Evolutionary conservation across 2,329 filamentous ascomycete species (phyloP), one percentile per base, ranked within the genome.

Genomic region (Beauveria sp.): DNA sequence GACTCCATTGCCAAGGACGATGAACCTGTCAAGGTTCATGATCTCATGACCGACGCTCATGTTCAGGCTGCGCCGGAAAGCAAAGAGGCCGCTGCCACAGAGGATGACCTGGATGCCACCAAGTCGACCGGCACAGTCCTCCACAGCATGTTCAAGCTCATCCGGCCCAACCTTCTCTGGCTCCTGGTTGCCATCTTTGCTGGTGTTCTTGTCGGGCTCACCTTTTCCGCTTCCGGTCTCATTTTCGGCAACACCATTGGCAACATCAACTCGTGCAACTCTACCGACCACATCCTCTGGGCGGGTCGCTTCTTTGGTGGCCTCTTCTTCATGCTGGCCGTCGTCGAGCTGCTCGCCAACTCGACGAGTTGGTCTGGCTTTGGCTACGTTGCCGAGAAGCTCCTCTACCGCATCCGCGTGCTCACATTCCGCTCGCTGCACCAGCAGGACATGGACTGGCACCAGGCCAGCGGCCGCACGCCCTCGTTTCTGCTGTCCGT

Each of bases 381-480:
- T 75, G 73, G 75, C 8, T 70, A 70, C 38, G 64, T 76, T 9
- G 83, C 87, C 0, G 87, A 91, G 69, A 83, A 86, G 64, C 74
- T 89, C 1, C 76, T 90, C 1, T 87, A 85, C 70, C 81, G 78
- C 50, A 81, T 88, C 10, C 80, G 87, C 58, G 80, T 88, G 2
- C 72, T 88, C 1, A 87, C 85, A 0, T 83, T 90, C 69, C 81
- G 85, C 2, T 84, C 87, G 0, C 73, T 90, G 1, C 81, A 89
- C 56, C 78, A 84, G 63, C 87, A 90, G 71, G 84, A 86, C 64
- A 74, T 89, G 53, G 80, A 88, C 63, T 91, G 88, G 88, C 88
- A 91, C 67, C 84, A 90, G 68, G 85, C 86, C 0, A 79, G 83
- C 24, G 81, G 79, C 5, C 81, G 87, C 26, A 86, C 80, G 1